phyloP scores from a whole-genome alignment of 2,329 filamentous ascomycete species.

The Fusarium incarnatum region DNA sequence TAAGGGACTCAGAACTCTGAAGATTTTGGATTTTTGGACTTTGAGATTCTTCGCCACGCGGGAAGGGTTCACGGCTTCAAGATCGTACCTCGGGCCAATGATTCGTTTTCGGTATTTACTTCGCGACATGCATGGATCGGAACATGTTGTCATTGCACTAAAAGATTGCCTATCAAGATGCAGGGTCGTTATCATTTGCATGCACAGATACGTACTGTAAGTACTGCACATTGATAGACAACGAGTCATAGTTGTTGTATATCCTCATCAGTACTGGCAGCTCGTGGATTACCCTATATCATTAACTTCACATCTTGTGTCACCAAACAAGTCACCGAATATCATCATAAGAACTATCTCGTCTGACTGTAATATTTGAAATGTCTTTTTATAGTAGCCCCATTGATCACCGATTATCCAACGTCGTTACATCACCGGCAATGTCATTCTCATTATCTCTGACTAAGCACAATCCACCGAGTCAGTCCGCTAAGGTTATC shows the following conservation, averaged over 20 bases:
- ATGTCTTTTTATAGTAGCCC: background rate
- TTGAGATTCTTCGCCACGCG: conserved; percentile 26
- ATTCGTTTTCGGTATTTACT: conserved; percentile 3
- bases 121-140: conserved; percentile 10
- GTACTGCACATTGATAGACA: background rate
- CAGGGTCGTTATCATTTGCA: conserved; percentile 13
- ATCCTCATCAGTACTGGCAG: too few relatives aligned
- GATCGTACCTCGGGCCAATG: conserved; percentile 5
- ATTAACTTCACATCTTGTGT: background rate
- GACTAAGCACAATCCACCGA: conserved; percentile 32
- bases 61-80: background rate
- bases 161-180: background rate
- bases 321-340: background rate
- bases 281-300: conserved; percentile 13
- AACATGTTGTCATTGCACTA: conserved; percentile 2
- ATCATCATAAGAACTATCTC: background rate
- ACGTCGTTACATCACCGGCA: conserved; percentile 1
- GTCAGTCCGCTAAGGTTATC: conserved; percentile 9
- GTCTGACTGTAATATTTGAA: background rate
- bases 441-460: conserved; percentile 5
- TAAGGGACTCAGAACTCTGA: background rate
- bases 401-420: background rate
- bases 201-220: background rate
- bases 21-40: conserved; percentile 1
- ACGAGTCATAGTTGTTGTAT: background rate